Base-by-base conservation (phyloP, 306 rosid genomes). In the Lablab purpureus region DNA sequence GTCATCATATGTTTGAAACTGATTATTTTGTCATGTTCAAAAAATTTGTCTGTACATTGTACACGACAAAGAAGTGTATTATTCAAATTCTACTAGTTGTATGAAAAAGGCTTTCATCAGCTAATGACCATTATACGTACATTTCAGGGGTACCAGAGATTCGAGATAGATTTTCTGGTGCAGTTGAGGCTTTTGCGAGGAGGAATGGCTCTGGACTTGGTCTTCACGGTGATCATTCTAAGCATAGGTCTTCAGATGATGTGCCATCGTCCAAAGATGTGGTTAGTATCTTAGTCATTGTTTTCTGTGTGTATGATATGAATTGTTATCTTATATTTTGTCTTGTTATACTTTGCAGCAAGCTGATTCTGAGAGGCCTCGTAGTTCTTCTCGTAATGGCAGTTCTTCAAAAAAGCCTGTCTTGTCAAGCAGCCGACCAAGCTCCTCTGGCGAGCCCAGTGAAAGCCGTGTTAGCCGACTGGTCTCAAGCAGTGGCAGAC, bases 171-270 rank as follows among this genome's bases (percentile, higher is more conserved):
- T 88, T 85, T 75, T 83, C 98, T 0, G 99, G 99, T 71, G 93
- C 94, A 2, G 93, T 95, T 9, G 97, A 91, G 87, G 98, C 94
- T 67, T 95, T 95, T 87, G 88, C 92, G 64, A 91, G 99, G 81
- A 91, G 96, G 90, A 92, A 90, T 87, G 81, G 83, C 71, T 63
- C 91, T 58, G 94, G 93, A 55, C 89, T 79, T 84, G 94, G 88
- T 75, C 75, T 91, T 70, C 92, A 84, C 67, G 69, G 94, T 49
- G 99, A 95, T 70, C 86, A 77, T 84, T 85, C 93, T 46, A 88
- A 96, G 83, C 92, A 91, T 52, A 89, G 91, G 85, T 83, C 94
- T 69, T 83, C 94, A 25, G 95, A 86, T 78, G 93, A 84, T 5
- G 85, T 47, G 73, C 96, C 98, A 27, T 89, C 92, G 4, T 93